Percentiles rank a stretch among this genome's conserved stretches.
These are phyloP conservation scores for Diutina catenulata DNA, from an alignment of 1,139 yeast species.

Conservation along the genomic window DNA sequence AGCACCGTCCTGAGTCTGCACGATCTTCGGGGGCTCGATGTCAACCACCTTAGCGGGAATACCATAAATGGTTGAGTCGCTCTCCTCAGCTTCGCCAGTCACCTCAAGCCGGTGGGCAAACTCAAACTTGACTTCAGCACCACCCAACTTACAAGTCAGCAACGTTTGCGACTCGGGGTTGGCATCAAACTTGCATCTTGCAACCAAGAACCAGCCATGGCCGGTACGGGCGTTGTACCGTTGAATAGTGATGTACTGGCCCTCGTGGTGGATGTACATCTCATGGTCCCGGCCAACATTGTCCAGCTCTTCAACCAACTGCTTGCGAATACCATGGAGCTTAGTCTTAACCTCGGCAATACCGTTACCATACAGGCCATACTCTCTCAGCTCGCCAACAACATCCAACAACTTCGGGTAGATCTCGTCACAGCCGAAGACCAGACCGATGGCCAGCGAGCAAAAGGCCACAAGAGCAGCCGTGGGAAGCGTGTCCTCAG, in stretches of 20 bases:
- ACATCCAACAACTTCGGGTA: conserved; percentile 74
- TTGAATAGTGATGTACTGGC: conserved; percentile 84
- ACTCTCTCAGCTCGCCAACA: conserved; percentile 64
- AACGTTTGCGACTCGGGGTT: conserved; percentile 27
- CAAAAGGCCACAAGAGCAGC: conserved; percentile 93
- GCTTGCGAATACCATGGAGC: conserved; percentile 45
- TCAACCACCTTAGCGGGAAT: conserved; percentile 54
- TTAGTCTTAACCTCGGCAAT: conserved; percentile 59
- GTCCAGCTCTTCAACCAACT: conserved; percentile 52
- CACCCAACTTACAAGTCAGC: conserved; percentile 51
- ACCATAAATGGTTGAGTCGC: conserved; percentile 36
- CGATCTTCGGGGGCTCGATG: conserved; percentile 13
- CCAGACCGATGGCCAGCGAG: conserved; percentile 89
- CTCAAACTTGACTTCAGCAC: conserved; percentile 50
- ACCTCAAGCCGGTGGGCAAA: conserved; percentile 48
- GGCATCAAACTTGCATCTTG: conserved; percentile 64
- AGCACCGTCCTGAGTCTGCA: conserved; percentile 19
- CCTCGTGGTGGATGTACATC: conserved; percentile 91
- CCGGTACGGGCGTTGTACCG: conserved; percentile 78
- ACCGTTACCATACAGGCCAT: conserved; percentile 44
- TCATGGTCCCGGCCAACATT: conserved; percentile 68
- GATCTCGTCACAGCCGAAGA: conserved; percentile 88
- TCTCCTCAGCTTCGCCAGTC: conserved; percentile 35
- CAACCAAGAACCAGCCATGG: conserved; percentile 78
- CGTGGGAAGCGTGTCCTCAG: conserved; percentile 87